A percentile compares a stretch with the other conserved stretches of the same genome.
Conservation (phyloP, 345 rosid species). For the Gossypium bickii region DNA sequence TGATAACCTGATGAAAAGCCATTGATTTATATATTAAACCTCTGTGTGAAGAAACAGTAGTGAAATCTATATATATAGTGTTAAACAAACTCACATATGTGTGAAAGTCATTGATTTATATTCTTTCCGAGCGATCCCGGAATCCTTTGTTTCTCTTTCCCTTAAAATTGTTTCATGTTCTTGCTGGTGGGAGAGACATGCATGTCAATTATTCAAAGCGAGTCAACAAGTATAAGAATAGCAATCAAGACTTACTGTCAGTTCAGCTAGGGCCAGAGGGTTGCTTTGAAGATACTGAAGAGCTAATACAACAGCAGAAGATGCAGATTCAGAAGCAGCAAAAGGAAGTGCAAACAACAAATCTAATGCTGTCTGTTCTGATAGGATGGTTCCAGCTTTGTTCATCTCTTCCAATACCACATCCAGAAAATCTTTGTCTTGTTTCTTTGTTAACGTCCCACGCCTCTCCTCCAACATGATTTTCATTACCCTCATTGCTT, state of each 20-base stretch:
- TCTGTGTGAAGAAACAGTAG: neutral
- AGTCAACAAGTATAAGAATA: too few species aligned
- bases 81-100: constrained; percentile 17
- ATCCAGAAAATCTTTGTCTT: constrained; percentile 21
- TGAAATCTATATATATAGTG: neutral
- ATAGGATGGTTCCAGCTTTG: constrained; percentile 11
- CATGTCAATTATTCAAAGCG: neutral
- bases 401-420: constrained; percentile 16
- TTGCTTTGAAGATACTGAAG: neutral
- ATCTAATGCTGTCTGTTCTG: constrained; percentile 7
- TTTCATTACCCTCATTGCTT: neutral
- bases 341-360: constrained; percentile 16
- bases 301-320: neutral
- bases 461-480: constrained; percentile 13
- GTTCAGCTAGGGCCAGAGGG: neutral
- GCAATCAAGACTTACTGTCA: neutral
- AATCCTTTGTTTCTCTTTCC: constrained; percentile 19
- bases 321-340: constrained; percentile 15
- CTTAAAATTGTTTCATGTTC: constrained; percentile 30
- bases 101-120: constrained; percentile 32
- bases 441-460: neutral
- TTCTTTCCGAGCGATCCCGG: constrained; percentile 28
- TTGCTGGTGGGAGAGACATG: neutral
- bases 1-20: constrained; percentile 30
- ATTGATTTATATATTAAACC: neutral